Evolutionary conservation across 2,329 filamentous ascomycete genomes (phyloP).

Genomic region (Monilinia fructicola): DNA sequence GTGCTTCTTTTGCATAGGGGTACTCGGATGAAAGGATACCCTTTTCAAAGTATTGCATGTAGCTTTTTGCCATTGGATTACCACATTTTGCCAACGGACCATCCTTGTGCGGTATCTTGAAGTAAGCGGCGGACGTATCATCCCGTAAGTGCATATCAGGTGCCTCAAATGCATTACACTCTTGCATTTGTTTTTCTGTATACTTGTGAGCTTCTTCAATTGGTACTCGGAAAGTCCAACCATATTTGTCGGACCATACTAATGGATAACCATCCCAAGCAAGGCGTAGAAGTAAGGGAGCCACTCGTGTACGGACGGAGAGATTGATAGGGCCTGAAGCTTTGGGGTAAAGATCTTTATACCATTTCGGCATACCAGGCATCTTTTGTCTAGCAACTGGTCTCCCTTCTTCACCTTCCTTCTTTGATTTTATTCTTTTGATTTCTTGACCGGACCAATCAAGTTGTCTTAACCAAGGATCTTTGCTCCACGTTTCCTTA

Average conservation of each 20-base stretch:
- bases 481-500: constrained; percentile 66
- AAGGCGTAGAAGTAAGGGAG: constrained; percentile 78
- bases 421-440: constrained; percentile 87
- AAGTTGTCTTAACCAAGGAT: constrained; percentile 90
- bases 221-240: constrained; percentile 86
- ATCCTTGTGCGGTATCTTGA: constrained; percentile 96
- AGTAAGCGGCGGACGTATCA: constrained; percentile 69
- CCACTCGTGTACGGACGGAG: constrained; percentile 82
- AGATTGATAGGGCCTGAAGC: constrained; percentile 68
- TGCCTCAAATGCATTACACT: constrained; percentile 76
- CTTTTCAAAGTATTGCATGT: constrained; percentile 86
- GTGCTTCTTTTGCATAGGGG: constrained; percentile 84
- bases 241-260: constrained; percentile 89
- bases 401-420: constrained; percentile 75
- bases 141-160: constrained; percentile 63
- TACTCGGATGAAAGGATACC: constrained; percentile 86
- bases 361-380: constrained; percentile 94
- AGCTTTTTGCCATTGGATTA: constrained; percentile 88
- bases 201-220: constrained; percentile 63
- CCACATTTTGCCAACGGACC: constrained; percentile 81
- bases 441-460: constrained; percentile 95
- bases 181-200: constrained; percentile 66
- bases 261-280: constrained; percentile 88
- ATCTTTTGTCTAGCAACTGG: constrained; percentile 84
- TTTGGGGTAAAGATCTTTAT: constrained; percentile 81